Conservation (phyloP, 768 basidiomycete genomes). For the Clitopilus hobsonii region DNA sequence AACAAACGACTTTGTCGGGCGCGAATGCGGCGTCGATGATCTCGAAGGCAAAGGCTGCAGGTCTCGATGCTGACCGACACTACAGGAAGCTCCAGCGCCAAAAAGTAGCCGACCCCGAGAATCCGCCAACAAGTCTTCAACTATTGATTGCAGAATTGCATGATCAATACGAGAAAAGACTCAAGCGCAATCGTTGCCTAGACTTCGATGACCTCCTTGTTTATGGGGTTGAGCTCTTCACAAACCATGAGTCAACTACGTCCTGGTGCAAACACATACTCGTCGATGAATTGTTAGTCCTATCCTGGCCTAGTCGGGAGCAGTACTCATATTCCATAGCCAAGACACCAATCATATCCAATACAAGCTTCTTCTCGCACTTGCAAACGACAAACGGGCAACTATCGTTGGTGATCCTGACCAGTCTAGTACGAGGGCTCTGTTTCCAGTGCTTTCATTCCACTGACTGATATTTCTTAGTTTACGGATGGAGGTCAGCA, state of each 20-base stretch:
- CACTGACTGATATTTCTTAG: constrained; percentile 22
- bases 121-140: constrained; percentile 23
- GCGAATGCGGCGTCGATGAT: constrained; percentile 54
- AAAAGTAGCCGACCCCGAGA: constrained; percentile 9
- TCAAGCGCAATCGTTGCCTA: constrained; percentile 62
- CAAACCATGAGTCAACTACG: constrained; percentile 39
- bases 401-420: constrained; percentile 90
- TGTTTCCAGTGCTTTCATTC: background rate
- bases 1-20: constrained; percentile 51
- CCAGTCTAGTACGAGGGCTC: constrained; percentile 79
- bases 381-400: constrained; percentile 54
- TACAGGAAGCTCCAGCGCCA: constrained; percentile 17
- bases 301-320: background rate
- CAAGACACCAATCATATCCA: constrained; percentile 83
- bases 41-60: constrained; percentile 73
- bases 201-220: constrained; percentile 88
- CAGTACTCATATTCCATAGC: constrained; percentile 22
- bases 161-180: constrained; percentile 57
- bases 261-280: constrained; percentile 65
- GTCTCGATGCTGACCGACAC: constrained; percentile 48
- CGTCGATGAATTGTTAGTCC: constrained; percentile 76
- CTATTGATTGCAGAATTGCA: constrained; percentile 50
- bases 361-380: constrained; percentile 71
- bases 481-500: constrained; percentile 86
- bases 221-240: constrained; percentile 66